Evolutionary conservation across 352 stramenopile species (phyloP), one percentile per base, ranked within the genome.

Genomic region (Phytophthora palmivora): DNA sequence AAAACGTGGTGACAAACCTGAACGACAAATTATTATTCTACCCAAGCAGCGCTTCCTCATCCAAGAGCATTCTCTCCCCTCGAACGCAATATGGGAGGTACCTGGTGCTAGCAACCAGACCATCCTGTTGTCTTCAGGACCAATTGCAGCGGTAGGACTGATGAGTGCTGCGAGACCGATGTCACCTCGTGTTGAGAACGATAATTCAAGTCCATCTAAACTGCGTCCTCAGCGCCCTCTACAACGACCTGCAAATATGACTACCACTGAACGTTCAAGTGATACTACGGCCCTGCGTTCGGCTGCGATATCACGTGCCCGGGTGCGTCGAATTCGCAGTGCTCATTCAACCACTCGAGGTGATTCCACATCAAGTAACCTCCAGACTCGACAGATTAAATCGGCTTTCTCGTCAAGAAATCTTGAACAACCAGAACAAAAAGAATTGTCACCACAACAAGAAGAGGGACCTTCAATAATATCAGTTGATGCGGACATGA

Each of bases 31-130:
- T n/a, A 30, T 72, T 2, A 30, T 72, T 24, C 24, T 68, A 15
- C 45, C 58, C 41, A 69, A 72, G 11, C 63, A 72, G 5, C 49
- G 39, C 16, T 72, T 72, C 14, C 44, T 69, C 26, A n/a, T 68
- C 14, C 44, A 72, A 33, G 45, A 72, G 28, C 46, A 60, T 30
- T 64, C 58, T 18, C 21, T 72, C 6, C 63, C 63, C 24, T 57
- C 51, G 26, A 72, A 37, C 18, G 58, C 63, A 38, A 36, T 72
- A 21, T 72, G 63, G 63, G 50, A 69, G 32, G 39, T 60, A 1
- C 16, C 58, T 26, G 6, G 11, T 4, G 41, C 44, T 41, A 60
- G 0, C 10, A 67, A 36, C 37, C 37, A 67, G 30, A 32, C 28
- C 16, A 1, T 19, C 0, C 14, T 48, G 30, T n/a, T 72, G 21